Percentiles rank a stretch among this genome's conserved stretches.
phyloP scores from a whole-genome alignment of 2,329 filamentous ascomycete species.

The Mycosphaerella sp. region DNA sequence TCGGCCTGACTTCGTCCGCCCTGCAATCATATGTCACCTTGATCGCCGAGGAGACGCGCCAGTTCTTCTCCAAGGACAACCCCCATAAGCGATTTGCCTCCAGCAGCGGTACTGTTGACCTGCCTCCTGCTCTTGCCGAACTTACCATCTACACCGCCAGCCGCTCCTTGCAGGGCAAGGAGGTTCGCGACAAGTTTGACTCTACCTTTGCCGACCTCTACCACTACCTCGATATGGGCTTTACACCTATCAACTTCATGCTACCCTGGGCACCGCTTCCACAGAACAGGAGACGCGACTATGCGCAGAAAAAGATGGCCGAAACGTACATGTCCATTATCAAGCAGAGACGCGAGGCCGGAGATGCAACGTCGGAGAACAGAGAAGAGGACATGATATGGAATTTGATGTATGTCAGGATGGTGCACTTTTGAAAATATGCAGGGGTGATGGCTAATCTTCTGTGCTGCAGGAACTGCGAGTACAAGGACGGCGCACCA shows the following conservation, averaged over 20 bases:
- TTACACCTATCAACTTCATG: constrained; percentile 84
- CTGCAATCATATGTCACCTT: constrained; percentile 72
- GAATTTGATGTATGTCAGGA: constrained; percentile 71
- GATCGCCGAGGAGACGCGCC: constrained; percentile 66
- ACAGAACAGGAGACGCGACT: constrained; percentile 77
- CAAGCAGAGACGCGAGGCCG: constrained; percentile 57
- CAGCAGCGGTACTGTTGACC: constrained; percentile 57
- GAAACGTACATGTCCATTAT: constrained; percentile 80
- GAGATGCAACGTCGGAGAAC: constrained; percentile 22
- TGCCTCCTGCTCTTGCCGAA: constrained; percentile 71
- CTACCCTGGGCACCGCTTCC: constrained; percentile 82
- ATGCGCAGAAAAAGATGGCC: constrained; percentile 72
- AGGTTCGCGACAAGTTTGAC: constrained; percentile 75
- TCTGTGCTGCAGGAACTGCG: constrained; percentile 46
- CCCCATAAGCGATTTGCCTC: constrained; percentile 35
- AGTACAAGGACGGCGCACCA: constrained; percentile 72
- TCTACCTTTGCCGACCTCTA: constrained; percentile 74
- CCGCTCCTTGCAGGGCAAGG: constrained; percentile 75
- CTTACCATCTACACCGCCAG: constrained; percentile 88
- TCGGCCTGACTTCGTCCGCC: constrained; percentile 67
- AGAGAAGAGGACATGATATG: constrained; percentile 70
- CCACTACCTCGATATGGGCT: constrained; percentile 85
- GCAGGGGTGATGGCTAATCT: background rate
- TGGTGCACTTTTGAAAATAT: background rate
- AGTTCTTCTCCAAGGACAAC: constrained; percentile 63